These are phyloP conservation scores for Penicillium sp. DNA, from an alignment of 2,329 filamentous ascomycete genomes.

Conservation along the genomic window DNA sequence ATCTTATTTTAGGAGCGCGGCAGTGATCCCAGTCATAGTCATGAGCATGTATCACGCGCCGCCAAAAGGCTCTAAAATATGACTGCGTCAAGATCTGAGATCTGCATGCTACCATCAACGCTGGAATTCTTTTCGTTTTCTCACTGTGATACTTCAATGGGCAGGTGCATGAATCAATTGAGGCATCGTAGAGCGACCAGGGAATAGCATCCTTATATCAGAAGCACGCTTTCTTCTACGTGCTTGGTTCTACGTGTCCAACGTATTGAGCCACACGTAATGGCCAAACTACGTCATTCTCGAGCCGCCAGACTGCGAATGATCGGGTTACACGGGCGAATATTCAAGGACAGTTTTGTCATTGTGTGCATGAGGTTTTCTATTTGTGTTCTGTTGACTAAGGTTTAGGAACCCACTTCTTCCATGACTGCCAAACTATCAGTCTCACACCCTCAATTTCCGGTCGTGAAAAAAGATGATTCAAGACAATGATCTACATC, in stretches of 20 bases:
- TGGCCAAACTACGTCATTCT: background rate
- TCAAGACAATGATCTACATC: background rate
- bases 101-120: background rate
- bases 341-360: background rate
- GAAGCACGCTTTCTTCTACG: too few relatives aligned
- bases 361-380: background rate
- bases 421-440: background rate
- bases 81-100: background rate
- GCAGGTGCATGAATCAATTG: background rate
- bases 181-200: too few relatives aligned
- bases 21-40: background rate
- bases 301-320: background rate
- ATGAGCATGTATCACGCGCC: background rate
- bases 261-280: background rate
- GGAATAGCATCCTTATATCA: background rate
- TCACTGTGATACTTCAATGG: background rate
- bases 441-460: background rate
- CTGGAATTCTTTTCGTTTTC: background rate
- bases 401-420: background rate
- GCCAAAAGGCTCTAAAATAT: background rate
- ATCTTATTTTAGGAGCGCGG: background rate
- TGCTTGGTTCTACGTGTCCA: background rate
- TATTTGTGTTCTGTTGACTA: background rate
- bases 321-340: background rate
- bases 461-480: background rate